Evolutionary conservation across 352 stramenopile species (phyloP).

Genomic region (Pythium folliculosum): DNA sequence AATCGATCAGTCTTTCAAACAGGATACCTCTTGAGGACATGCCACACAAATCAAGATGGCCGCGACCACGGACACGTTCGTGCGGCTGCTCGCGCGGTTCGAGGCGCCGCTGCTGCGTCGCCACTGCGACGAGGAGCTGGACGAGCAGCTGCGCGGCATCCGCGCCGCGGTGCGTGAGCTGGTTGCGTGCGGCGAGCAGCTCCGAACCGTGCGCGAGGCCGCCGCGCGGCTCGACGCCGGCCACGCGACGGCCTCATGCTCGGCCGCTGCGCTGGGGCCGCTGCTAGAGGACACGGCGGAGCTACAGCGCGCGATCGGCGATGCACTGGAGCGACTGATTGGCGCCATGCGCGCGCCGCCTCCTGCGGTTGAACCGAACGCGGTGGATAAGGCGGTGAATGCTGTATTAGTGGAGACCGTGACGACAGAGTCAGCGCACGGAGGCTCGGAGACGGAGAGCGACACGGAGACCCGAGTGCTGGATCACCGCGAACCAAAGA

Average conservation of each 20-base stretch:
- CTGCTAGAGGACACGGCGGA: not conserved
- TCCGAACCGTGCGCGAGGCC: conserved; percentile 20
- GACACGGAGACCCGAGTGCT: too few species aligned
- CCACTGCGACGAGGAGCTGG: conserved; percentile 10
- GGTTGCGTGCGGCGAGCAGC: not conserved
- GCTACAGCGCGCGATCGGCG: not conserved
- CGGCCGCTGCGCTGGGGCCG: not conserved
- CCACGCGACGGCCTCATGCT: not conserved
- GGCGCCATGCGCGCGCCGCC: too few species aligned
- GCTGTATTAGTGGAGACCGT: too few species aligned
- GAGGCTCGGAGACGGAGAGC: too few species aligned
- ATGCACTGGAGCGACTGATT: too few species aligned
- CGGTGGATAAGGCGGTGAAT: too few species aligned
- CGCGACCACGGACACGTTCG: not conserved
- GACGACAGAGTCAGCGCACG: too few species aligned
- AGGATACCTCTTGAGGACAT: too few species aligned
- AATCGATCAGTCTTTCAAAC: too few species aligned
- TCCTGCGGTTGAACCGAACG: too few species aligned
- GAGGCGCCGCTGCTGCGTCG: conserved; percentile 17
- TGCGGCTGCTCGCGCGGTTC: conserved; percentile 15
- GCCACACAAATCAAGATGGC: too few species aligned
- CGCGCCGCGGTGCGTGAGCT: not conserved
- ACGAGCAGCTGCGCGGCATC: conserved; percentile 15
- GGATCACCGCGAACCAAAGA: too few species aligned
- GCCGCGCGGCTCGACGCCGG: conserved; percentile 15